Evolutionary conservation across 2,329 filamentous ascomycete species (phyloP).

Genomic region (Colletotrichum sublineola): DNA sequence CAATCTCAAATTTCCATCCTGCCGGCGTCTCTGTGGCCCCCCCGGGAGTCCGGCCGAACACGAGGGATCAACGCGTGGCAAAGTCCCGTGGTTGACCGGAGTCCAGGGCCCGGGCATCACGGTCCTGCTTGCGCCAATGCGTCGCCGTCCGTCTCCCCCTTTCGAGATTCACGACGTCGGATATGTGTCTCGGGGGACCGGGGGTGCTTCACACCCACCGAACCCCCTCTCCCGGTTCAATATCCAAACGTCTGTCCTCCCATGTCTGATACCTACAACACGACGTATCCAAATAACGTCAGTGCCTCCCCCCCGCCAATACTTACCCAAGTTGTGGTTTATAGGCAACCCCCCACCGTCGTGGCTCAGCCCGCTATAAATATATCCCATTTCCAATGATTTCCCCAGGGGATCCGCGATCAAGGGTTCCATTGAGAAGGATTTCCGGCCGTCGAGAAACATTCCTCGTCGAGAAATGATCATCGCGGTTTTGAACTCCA

Average conservation of each 20-base stretch:
- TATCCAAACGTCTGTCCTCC: neutral
- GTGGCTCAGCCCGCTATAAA: constrained; percentile 42
- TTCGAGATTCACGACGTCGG: constrained; percentile 23
- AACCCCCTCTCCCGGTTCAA: constrained; percentile 20
- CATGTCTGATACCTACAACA: constrained; percentile 23
- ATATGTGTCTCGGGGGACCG: constrained; percentile 33
- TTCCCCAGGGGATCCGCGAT: constrained; percentile 38
- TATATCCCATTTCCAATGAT: constrained; percentile 38
- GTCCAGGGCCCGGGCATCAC: constrained; percentile 27
- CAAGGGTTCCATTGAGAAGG: constrained; percentile 35
- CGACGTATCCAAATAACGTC: constrained; percentile 36
- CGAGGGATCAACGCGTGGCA: constrained; percentile 41
- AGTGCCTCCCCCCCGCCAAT: constrained; percentile 17
- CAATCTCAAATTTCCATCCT: neutral
- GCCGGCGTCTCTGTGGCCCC: constrained; percentile 7
- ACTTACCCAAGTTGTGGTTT: neutral
- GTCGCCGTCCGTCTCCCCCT: neutral
- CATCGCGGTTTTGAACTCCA: constrained; percentile 7
- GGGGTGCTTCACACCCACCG: constrained; percentile 23
- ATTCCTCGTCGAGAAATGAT: constrained; percentile 39
- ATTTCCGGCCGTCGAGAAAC: constrained; percentile 36
- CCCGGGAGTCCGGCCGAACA: constrained; percentile 38
- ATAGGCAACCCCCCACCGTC: neutral
- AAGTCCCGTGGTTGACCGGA: constrained; percentile 37
- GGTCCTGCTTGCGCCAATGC: constrained; percentile 15